These are phyloP conservation scores for Porodaedalea pini DNA, from an alignment of 1,284 basidiomycete species.

Conservation along the genomic window DNA sequence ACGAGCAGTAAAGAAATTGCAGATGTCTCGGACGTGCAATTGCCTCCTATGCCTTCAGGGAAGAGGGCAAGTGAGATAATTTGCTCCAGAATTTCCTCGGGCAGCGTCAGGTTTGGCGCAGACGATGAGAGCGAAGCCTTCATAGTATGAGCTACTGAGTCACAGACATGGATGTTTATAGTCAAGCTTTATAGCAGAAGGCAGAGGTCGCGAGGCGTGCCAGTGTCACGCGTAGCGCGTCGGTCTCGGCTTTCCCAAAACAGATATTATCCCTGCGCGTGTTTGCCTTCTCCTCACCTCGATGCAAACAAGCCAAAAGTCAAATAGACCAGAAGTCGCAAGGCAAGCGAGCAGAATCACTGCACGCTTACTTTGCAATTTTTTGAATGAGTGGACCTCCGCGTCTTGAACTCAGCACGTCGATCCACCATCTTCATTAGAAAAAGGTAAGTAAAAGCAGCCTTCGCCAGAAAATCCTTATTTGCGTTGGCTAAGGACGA, in stretches of 20 bases:
- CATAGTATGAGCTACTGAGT: too few relatives aligned
- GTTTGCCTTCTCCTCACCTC: neutral
- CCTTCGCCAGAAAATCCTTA: neutral
- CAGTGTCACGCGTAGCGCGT: neutral
- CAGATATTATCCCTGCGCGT: neutral
- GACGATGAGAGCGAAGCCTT: neutral
- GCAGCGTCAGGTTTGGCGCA: constrained; percentile 29
- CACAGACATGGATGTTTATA: too few relatives aligned
- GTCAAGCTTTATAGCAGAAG: constrained; percentile 1
- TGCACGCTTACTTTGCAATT: too few relatives aligned
- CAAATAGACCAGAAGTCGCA: neutral
- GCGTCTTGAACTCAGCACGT: neutral
- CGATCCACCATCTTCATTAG: neutral
- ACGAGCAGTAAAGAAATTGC: constrained; percentile 44
- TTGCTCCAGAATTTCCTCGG: constrained; percentile 54
- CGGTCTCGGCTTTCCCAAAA: neutral
- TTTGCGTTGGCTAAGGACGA: neutral
- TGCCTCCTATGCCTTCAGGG: constrained; percentile 24
- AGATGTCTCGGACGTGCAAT: constrained; percentile 23
- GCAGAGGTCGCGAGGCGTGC: neutral
- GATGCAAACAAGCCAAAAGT: too few relatives aligned
- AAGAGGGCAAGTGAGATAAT: constrained; percentile 42
- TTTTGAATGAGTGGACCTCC: neutral
- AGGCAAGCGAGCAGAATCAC: neutral
- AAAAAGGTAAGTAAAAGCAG: neutral